These are phyloP conservation scores for Podaxis carcinomalis DNA, from an alignment of 768 basidiomycete genomes.

Conservation along the genomic window DNA sequence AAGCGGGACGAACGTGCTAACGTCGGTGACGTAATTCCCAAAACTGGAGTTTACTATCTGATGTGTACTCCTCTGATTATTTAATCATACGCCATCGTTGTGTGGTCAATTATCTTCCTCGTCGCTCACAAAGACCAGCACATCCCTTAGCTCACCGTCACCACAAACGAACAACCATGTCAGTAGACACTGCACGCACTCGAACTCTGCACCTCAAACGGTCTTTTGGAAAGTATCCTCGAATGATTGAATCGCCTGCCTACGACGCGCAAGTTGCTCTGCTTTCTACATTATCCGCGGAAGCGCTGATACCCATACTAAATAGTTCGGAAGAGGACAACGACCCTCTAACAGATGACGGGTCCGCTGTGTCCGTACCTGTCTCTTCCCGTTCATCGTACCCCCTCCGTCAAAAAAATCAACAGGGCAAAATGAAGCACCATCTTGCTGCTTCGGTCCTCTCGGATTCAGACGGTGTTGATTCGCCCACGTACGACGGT, in stretches of 20 bases:
- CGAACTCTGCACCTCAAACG: constrained; percentile 53
- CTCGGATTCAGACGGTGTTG: constrained; percentile 71
- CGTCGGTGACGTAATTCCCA: neutral
- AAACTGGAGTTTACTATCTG: neutral
- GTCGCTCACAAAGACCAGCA: neutral
- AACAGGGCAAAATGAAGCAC: constrained; percentile 33
- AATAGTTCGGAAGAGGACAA: constrained; percentile 83
- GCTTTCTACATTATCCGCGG: neutral
- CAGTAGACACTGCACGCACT: constrained; percentile 26
- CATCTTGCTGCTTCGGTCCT: constrained; percentile 53
- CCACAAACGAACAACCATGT: constrained; percentile 17
- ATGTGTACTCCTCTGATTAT: constrained; percentile 2
- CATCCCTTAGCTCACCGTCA: neutral
- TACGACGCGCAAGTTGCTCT: constrained; percentile 59
- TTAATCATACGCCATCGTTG: neutral
- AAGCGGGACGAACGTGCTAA: too few species aligned
- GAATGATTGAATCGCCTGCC: constrained; percentile 62
- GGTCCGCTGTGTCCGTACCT: constrained; percentile 47
- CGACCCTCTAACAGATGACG: constrained; percentile 80
- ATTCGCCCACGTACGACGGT: constrained; percentile 88
- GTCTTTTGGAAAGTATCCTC: constrained; percentile 68
- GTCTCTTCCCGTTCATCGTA: constrained; percentile 17
- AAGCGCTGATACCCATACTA: constrained; percentile 13
- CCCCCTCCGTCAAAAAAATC: constrained; percentile 23
- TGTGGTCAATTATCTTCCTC: neutral